Conservation (phyloP, 176 grass and related monocot genomes). For the Coix lacrymajobi region DNA sequence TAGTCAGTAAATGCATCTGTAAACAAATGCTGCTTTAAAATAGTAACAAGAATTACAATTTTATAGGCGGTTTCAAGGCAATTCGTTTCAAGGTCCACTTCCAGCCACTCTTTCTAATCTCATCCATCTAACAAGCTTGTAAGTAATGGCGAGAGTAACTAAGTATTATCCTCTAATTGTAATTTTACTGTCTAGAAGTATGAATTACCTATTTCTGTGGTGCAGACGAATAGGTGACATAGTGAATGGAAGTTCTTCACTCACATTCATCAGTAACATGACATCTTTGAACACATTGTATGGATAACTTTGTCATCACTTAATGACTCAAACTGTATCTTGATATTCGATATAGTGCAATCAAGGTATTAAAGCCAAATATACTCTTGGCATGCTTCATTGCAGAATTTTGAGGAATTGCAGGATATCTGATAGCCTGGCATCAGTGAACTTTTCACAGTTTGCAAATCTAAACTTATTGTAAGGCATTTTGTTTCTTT, state of each 20-base stretch:
- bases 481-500: conserved; percentile 35
- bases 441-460: conserved; percentile 50
- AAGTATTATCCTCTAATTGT: neutral
- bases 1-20: neutral
- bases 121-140: conserved; percentile 43
- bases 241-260: conserved; percentile 59
- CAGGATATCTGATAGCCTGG: conserved; percentile 70
- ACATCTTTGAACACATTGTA: conserved; percentile 63
- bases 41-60: neutral
- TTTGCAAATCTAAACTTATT: conserved; percentile 30
- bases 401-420: conserved; percentile 85
- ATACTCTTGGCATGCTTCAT: conserved; percentile 5
- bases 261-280: conserved; percentile 67
- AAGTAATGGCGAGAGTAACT: conserved; percentile 11
- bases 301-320: neutral
- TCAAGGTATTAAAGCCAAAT: neutral
- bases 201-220: conserved; percentile 24
- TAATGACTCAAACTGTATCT: neutral
- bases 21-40: neutral
- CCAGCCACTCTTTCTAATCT: conserved; percentile 64
- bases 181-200: neutral
- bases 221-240: conserved; percentile 77
- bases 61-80: conserved; percentile 79
- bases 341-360: neutral
- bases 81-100: conserved; percentile 79